These are phyloP conservation scores for Anacardium occidentale DNA, from an alignment of 345 rosid genomes.

Conservation along the genomic window DNA sequence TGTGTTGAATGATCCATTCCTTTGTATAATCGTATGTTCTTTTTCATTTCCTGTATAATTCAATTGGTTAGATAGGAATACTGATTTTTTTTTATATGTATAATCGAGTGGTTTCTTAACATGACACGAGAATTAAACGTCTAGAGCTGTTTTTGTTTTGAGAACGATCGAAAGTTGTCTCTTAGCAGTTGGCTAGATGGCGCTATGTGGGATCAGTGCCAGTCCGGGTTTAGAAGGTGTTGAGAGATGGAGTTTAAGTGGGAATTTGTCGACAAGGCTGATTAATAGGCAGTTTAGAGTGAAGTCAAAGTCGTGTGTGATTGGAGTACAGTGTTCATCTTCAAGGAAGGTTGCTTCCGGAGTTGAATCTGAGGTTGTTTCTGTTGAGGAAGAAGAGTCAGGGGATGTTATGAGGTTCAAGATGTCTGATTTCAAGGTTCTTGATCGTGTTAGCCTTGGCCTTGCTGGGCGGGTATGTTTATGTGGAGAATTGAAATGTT, in stretches of 20 bases:
- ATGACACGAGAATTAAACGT: no score
- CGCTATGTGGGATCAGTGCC: slow-evolving; percentile 43
- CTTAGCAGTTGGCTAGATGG: slow-evolving; percentile 41
- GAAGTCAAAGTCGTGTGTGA: slow-evolving; percentile 1
- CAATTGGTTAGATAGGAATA: no score
- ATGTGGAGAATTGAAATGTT: slow-evolving; percentile 4
- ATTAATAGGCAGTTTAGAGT: slow-evolving; percentile 14
- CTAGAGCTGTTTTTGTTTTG: background rate
- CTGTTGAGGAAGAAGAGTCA: slow-evolving; percentile 42
- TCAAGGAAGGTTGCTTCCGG: slow-evolving; percentile 37
- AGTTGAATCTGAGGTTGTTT: slow-evolving; percentile 40
- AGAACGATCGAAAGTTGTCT: background rate
- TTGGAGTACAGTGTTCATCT: slow-evolving; percentile 38
- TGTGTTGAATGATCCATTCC: no score
- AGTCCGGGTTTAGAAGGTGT: slow-evolving; percentile 37
- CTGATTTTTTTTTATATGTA: no score
- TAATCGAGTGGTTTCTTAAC: no score
- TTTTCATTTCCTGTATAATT: no score
- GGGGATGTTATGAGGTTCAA: slow-evolving; percentile 68
- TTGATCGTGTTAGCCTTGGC: slow-evolving; percentile 79
- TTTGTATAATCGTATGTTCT: no score
- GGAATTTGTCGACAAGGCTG: slow-evolving; percentile 35
- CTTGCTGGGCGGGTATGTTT: slow-evolving; percentile 77
- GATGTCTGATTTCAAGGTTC: slow-evolving; percentile 75
- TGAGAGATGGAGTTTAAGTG: slow-evolving; percentile 29